Base-by-base conservation (phyloP, 495 filamentous ascomycete species). In the Penicillium chermesinum region DNA sequence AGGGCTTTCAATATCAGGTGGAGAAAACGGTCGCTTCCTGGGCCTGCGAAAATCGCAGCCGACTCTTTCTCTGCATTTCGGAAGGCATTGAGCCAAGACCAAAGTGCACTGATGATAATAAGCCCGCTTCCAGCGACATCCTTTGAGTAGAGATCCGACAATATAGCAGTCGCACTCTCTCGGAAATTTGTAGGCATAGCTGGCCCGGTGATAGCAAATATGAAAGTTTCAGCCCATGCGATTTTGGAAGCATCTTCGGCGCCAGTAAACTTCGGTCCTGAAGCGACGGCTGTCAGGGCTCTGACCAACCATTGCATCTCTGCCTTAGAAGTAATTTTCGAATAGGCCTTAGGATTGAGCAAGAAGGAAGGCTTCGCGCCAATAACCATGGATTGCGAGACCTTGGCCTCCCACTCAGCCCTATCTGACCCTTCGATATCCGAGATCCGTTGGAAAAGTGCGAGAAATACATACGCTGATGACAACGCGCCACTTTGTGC, bases 301-400 rank as follows among this genome's bases (percentile, higher is more conserved):
- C 86, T 79, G 27, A 83, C 67, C 30, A 82, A 70, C 89, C 94
- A 97, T 40, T 69, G 72, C 19, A 87, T 67, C 53, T 96, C 93
- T 15, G 88, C 83, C 35, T 86, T 78, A 6, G 67, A 67, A 3
- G 73, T 65, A 14, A 96, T 61, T 58, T 94, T 95, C 27, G 84
- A 77, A 67, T 90, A 96, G 7, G 91, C 79, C 41, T 84, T 86
- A 16, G 82, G 80, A 59, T 89, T 95, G 1, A 97, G 74, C 6
- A 96, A 71, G 62, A 91, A 91, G 0, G 89, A 91, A 8, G 85
- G 81, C 59, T 91, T 96, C 0, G 87, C 80, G 9, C 79, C 77
- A 13, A 79, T 63, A 0, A 70, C 70, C 41, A 95, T 72, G 34
- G 81, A 77, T 48, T 85, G 79, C 34, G 82, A 76, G 14, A 74